Percentiles rank a stretch among this genome's conserved stretches.
Evolutionary conservation across 495 filamentous ascomycete genomes (phyloP).

Genomic region (Talaromyces adpressus): DNA sequence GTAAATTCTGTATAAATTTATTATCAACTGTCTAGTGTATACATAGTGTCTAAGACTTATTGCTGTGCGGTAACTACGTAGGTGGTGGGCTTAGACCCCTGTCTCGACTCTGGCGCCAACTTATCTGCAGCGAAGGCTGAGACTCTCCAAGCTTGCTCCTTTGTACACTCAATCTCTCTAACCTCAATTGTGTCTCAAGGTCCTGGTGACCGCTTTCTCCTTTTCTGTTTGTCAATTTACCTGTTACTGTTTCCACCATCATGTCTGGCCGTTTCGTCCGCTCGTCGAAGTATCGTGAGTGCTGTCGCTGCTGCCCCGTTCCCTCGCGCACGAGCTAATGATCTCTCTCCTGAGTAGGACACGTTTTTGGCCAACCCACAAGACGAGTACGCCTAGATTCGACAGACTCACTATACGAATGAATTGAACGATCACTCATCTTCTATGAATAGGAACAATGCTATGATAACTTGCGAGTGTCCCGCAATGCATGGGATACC

Average conservation of each 20-base stretch:
- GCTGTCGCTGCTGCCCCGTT: constrained; percentile 8
- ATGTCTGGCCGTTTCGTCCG: constrained; percentile 98
- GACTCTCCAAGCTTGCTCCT: constrained; percentile 3
- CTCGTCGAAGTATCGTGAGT: constrained; percentile 96
- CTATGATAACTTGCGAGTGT: constrained; percentile 94
- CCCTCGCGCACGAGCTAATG: constrained; percentile 20
- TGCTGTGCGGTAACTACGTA: background rate
- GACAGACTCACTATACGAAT: constrained; percentile 7
- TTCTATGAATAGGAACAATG: constrained; percentile 60
- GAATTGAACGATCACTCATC: constrained; percentile 11
- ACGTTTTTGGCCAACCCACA: constrained; percentile 92
- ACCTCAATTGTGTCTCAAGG: constrained; percentile 1
- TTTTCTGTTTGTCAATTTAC: constrained; percentile 14
- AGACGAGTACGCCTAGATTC: constrained; percentile 60
- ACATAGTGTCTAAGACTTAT: background rate
- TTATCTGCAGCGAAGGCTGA: background rate
- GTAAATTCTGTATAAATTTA: background rate
- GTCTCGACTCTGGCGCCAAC: background rate
- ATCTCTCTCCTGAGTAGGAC: constrained; percentile 53
- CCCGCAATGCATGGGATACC: constrained; percentile 97
- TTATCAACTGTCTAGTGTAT: background rate
- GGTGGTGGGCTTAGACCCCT: background rate
- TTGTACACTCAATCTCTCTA: constrained; percentile 8
- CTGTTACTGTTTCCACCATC: constrained; percentile 14
- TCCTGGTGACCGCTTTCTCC: constrained; percentile 10